Conservation (phyloP, 202 grass and related monocot species). For the Tripidium arundinaceum region DNA sequence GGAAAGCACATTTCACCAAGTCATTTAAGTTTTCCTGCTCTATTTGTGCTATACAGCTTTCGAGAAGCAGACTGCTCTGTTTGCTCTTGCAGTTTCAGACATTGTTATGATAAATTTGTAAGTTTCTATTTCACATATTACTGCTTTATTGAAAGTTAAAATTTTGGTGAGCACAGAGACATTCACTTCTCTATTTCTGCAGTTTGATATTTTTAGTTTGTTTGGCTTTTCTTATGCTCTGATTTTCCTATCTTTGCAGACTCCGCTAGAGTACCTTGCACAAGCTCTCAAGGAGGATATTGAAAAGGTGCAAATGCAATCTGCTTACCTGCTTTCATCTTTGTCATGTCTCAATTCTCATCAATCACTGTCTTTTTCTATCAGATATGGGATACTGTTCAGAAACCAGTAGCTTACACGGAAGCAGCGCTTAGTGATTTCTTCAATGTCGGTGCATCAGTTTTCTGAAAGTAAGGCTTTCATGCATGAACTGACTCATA, state of each 20-base stretch:
- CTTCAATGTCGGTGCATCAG: constrained; percentile 72
- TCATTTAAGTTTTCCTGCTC: constrained; percentile 54
- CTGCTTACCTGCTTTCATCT: constrained; percentile 1
- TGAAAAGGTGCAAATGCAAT: constrained; percentile 47
- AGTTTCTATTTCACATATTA: constrained; percentile 22
- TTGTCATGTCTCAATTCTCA: constrained; percentile 11
- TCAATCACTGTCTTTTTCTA: constrained; percentile 21
- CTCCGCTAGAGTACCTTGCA: constrained; percentile 61
- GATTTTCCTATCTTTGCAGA: constrained; percentile 40
- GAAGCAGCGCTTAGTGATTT: constrained; percentile 78
- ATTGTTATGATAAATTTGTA: constrained; percentile 84
- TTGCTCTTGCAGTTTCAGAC: constrained; percentile 76
- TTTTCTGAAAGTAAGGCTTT: constrained; percentile 25
- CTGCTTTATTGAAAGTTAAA: not conserved
- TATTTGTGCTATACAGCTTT: constrained; percentile 40
- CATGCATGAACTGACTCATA: constrained; percentile 23
- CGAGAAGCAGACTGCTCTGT: constrained; percentile 80
- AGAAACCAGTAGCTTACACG: constrained; percentile 75
- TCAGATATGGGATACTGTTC: constrained; percentile 88
- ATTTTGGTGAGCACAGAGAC: not conserved
- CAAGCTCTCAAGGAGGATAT: constrained; percentile 74
- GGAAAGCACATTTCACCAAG: constrained; percentile 96
- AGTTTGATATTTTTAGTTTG: constrained; percentile 5
- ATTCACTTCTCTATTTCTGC: constrained; percentile 9
- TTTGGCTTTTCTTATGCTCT: constrained; percentile 35